Evolutionary conservation across 2,329 filamentous ascomycete genomes (phyloP).

Genomic region (Drechslera avenae): DNA sequence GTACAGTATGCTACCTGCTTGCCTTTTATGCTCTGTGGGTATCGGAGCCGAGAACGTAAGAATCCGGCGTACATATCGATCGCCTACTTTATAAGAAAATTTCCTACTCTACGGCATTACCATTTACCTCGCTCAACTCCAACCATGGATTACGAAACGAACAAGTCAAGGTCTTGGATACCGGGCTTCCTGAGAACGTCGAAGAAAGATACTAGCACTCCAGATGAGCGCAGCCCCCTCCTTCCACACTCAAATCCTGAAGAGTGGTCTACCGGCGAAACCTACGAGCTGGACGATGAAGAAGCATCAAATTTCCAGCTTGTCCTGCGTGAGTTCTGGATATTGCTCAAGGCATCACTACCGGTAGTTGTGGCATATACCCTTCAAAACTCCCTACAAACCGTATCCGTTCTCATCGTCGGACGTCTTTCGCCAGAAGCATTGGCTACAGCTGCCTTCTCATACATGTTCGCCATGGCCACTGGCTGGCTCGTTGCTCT

Average conservation of each 20-base stretch:
- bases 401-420: conserved; percentile 78
- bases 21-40: conserved; percentile 7
- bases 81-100: neutral
- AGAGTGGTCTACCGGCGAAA: conserved; percentile 44
- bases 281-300: conserved; percentile 47
- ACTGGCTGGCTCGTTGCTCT: conserved; percentile 86
- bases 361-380: conserved; percentile 85
- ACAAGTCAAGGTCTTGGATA: conserved; percentile 35
- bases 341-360: conserved; percentile 70
- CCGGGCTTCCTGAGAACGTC: conserved; percentile 33
- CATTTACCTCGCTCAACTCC: neutral
- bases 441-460: conserved; percentile 80
- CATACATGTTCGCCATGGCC: conserved; percentile 92
- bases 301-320: conserved; percentile 43
- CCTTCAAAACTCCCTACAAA: conserved; percentile 84
- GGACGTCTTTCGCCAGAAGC: conserved; percentile 80
- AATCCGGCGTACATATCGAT: conserved; percentile 3
- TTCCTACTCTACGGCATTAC: neutral
- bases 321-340: conserved; percentile 65
- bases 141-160: conserved; percentile 31
- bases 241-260: conserved; percentile 49
- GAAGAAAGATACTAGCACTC: conserved; percentile 26
- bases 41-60: neutral
- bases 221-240: conserved; percentile 52
- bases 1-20: conserved; percentile 17